phyloP scores from a whole-genome alignment of 495 filamentous ascomycete species.

The Penicillium lividum region DNA sequence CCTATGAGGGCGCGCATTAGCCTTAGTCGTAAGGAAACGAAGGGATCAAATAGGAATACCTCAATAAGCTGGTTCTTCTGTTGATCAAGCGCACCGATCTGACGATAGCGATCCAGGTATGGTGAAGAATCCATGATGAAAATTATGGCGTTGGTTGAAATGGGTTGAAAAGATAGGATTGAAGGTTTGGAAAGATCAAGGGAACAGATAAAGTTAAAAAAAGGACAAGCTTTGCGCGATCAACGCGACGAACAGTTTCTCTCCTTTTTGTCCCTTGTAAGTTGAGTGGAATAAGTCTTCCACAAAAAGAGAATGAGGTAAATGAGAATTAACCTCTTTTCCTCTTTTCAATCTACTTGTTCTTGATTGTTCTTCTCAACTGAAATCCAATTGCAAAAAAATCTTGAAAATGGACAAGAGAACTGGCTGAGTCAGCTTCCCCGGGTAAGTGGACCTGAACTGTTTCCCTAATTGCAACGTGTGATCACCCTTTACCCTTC shows the following conservation, averaged over 20 bases:
- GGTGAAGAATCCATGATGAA: slow-evolving; percentile 34
- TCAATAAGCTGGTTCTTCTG: slow-evolving; percentile 57
- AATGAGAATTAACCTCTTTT: not conserved
- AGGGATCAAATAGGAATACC: slow-evolving; percentile 28
- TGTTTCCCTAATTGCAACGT: slow-evolving; percentile 28
- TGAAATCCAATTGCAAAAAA: slow-evolving; percentile 13
- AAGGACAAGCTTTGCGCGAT: slow-evolving; percentile 8
- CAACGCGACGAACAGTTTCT: not conserved
- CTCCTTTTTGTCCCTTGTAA: not conserved
- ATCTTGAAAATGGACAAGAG: slow-evolving; percentile 16
- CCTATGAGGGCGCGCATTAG: slow-evolving; percentile 35
- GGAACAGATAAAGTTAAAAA: slow-evolving; percentile 9
- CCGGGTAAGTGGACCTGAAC: slow-evolving; percentile 21
- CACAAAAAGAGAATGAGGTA: not conserved
- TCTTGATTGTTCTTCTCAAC: slow-evolving; percentile 7
- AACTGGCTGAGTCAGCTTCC: slow-evolving; percentile 25
- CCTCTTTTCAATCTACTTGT: not conserved
- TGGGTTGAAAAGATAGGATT: slow-evolving; percentile 12
- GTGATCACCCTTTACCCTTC: slow-evolving; percentile 25
- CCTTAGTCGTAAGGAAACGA: slow-evolving; percentile 10
- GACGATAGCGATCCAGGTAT: slow-evolving; percentile 50
- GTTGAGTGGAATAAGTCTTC: not conserved
- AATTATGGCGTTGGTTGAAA: slow-evolving; percentile 1
- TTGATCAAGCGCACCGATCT: slow-evolving; percentile 47
- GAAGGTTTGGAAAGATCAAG: slow-evolving; percentile 11